Evolutionary conservation across 192 early-diverging fungal genomes (phyloP).

Genomic region (Umbelopsis ramanniana): DNA sequence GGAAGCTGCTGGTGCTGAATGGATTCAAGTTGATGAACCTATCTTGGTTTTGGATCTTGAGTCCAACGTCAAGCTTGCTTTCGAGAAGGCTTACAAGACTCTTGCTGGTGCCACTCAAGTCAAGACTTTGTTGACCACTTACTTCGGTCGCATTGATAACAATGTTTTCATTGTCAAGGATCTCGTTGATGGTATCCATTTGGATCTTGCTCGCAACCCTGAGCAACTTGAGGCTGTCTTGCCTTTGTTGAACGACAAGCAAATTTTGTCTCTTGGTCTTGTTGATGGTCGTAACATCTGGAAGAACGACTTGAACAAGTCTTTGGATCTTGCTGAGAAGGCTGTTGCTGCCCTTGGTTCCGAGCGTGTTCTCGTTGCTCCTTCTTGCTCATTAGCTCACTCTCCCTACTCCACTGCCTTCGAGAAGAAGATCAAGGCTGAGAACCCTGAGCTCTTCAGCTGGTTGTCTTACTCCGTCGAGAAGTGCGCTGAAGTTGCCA

Average conservation of each 20-base stretch:
- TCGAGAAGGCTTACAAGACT: slow-evolving; percentile 64
- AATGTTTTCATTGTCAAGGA: slow-evolving; percentile 79
- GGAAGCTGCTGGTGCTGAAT: slow-evolving; percentile 75
- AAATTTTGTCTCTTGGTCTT: slow-evolving; percentile 90
- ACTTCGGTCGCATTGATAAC: slow-evolving; percentile 86
- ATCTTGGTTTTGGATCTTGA: slow-evolving; percentile 68
- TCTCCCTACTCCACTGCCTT: slow-evolving; percentile 84
- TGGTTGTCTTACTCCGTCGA: slow-evolving; percentile 96
- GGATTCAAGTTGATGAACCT: slow-evolving; percentile 89
- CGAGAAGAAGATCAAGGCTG: slow-evolving; percentile 70
- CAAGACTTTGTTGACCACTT: slow-evolving; percentile 86
- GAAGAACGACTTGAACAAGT: slow-evolving; percentile 85
- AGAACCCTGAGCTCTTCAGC: slow-evolving; percentile 79
- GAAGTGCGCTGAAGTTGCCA: slow-evolving; percentile 85
- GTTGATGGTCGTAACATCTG: slow-evolving; percentile 98
- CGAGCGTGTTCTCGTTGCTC: slow-evolving; percentile 81
- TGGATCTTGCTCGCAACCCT: slow-evolving; percentile 88
- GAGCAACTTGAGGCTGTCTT: slow-evolving; percentile 80
- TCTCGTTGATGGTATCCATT: slow-evolving; percentile 84
- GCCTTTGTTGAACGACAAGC: slow-evolving; percentile 55
- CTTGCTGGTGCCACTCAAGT: slow-evolving; percentile 57
- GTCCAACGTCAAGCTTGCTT: slow-evolving; percentile 54
- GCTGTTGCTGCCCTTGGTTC: slow-evolving; percentile 71
- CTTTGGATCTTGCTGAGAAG: slow-evolving; percentile 67
- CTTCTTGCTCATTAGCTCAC: slow-evolving; percentile 93